Conservation (phyloP, 345 rosid species). For the Bretschneidera sinensis region DNA sequence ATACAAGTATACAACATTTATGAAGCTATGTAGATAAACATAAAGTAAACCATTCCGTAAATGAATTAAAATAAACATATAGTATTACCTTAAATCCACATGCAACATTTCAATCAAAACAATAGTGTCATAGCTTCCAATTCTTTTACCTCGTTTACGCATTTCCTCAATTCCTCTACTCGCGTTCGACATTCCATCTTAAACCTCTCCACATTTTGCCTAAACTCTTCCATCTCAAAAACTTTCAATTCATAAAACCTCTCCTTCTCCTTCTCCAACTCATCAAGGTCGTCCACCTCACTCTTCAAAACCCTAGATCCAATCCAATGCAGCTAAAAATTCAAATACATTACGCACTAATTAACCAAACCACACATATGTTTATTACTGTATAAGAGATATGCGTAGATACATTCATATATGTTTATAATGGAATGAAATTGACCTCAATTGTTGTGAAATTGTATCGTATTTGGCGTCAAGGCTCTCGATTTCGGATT, state of each 20-base stretch:
- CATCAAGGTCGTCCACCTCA: conserved; percentile 56
- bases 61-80: not conserved
- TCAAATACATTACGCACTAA: not conserved
- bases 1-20: too few relatives aligned
- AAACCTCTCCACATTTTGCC: conserved; percentile 31
- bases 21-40: not conserved
- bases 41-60: too few relatives aligned
- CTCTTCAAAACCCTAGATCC: conserved; percentile 43
- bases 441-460: conserved; percentile 37
- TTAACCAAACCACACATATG: not conserved
- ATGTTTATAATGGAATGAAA: not conserved
- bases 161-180: conserved; percentile 35
- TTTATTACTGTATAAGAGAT: too few relatives aligned
- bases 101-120: not conserved
- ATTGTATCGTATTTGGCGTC: conserved; percentile 32
- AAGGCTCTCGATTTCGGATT: conserved; percentile 38
- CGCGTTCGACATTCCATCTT: conserved; percentile 26
- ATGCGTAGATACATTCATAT: not conserved
- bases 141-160: conserved; percentile 30
- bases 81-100: too few relatives aligned
- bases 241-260: conserved; percentile 37
- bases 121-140: too few relatives aligned
- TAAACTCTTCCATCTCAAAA: conserved; percentile 50
- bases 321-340: not conserved
- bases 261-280: conserved; percentile 46